A percentile compares a stretch with the other conserved stretches of the same genome.
Conservation (phyloP, 305 asterid species). For the Ajuga reptans region DNA sequence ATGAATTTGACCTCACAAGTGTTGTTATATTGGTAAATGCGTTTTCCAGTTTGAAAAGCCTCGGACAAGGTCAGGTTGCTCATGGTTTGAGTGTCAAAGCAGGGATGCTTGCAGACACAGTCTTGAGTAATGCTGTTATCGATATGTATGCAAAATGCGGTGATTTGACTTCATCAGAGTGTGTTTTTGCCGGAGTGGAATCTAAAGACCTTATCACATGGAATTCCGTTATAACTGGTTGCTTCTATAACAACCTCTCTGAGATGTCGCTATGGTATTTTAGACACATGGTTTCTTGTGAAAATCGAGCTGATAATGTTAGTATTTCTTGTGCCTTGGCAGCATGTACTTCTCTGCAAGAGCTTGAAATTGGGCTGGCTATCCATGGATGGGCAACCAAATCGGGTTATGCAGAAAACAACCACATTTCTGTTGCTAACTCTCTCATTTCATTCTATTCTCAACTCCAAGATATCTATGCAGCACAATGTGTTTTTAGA, state of each 20-base stretch:
- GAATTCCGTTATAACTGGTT: slow-evolving; percentile 54
- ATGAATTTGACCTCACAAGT: slow-evolving; percentile 37
- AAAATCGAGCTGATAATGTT: slow-evolving; percentile 35
- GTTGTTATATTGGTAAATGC: slow-evolving; percentile 39
- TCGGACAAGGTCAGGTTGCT: slow-evolving; percentile 29
- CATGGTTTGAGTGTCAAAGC: slow-evolving; percentile 48
- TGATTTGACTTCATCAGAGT: slow-evolving; percentile 42
- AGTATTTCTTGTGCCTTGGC: slow-evolving; percentile 56
- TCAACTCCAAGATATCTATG: slow-evolving; percentile 26
- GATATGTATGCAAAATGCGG: slow-evolving; percentile 57
- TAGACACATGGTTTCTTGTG: slow-evolving; percentile 32
- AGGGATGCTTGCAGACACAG: slow-evolving; percentile 39
- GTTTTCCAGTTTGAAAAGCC: slow-evolving; percentile 30
- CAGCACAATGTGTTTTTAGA: slow-evolving; percentile 37
- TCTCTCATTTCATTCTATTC: slow-evolving; percentile 57
- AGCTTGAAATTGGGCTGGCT: slow-evolving; percentile 33
- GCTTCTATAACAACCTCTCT: slow-evolving; percentile 33
- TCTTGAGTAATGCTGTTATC: slow-evolving; percentile 42
- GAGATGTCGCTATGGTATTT: slow-evolving; percentile 45
- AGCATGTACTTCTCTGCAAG: slow-evolving; percentile 43
- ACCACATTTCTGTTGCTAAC: slow-evolving; percentile 41
- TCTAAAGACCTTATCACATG: slow-evolving; percentile 46
- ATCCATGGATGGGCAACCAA: slow-evolving; percentile 49
- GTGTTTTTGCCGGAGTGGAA: slow-evolving; percentile 32
- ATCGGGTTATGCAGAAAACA: slow-evolving; percentile 34